These are phyloP conservation scores for Mycena crocata DNA, from an alignment of 768 basidiomycete species.

Conservation along the genomic window DNA sequence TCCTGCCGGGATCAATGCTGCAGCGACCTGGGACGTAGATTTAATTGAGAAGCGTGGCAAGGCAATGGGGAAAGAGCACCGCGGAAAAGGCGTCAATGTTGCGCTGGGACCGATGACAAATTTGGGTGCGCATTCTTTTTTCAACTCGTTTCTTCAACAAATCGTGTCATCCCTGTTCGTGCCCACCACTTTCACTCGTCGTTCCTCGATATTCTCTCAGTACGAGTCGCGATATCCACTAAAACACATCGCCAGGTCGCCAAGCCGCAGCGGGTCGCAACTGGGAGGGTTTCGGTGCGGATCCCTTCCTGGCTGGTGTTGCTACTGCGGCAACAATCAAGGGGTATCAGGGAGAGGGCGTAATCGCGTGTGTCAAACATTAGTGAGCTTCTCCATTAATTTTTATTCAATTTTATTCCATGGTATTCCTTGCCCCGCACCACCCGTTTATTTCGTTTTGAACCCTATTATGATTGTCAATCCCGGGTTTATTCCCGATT, in stretches of 20 bases:
- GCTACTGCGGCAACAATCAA: slow-evolving; percentile 52
- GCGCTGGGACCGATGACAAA: slow-evolving; percentile 41
- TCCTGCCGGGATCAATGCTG: slow-evolving; percentile 70
- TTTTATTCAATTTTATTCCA: not conserved
- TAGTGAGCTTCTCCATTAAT: slow-evolving; percentile 21
- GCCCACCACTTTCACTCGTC: too few species aligned
- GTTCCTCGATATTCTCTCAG: too few species aligned
- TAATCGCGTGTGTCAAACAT: slow-evolving; percentile 53
- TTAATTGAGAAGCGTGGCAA: slow-evolving; percentile 52
- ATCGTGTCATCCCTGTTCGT: too few species aligned
- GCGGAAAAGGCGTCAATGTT: slow-evolving; percentile 59
- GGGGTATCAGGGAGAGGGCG: slow-evolving; percentile 52
- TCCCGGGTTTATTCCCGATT: too few species aligned
- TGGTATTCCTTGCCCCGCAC: too few species aligned
- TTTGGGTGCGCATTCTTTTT: slow-evolving; percentile 3
- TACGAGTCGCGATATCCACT: too few species aligned
- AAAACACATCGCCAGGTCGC: too few species aligned
- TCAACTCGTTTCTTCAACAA: not conserved
- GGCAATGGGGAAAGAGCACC: slow-evolving; percentile 72
- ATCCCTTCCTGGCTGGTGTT: slow-evolving; percentile 57
- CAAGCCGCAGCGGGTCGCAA: slow-evolving; percentile 48
- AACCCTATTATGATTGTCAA: too few species aligned
- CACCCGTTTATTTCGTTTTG: too few species aligned
- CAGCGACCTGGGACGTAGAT: slow-evolving; percentile 60
- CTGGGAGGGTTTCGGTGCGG: slow-evolving; percentile 61